These are phyloP conservation scores for Neodidymelliopsis sp. DNA, from an alignment of 2,329 filamentous ascomycete species.

Conservation along the genomic window DNA sequence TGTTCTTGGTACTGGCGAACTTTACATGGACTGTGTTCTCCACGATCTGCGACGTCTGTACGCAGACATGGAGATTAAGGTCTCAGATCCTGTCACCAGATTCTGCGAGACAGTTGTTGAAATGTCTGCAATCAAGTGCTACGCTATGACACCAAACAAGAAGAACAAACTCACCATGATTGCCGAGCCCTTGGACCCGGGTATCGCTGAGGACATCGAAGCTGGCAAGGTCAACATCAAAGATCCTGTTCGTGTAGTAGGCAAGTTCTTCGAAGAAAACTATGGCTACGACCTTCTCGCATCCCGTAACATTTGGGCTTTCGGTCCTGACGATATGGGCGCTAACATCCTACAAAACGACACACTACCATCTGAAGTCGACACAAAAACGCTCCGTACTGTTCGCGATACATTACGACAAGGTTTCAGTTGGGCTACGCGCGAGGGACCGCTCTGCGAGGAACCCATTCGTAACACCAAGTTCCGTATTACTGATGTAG, in stretches of 20 bases:
- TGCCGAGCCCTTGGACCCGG: constrained; percentile 92
- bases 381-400: constrained; percentile 86
- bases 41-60: constrained; percentile 94
- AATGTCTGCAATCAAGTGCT: constrained; percentile 97
- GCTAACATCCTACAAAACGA: constrained; percentile 98
- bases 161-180: constrained; percentile 99
- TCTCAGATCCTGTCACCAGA: constrained; percentile 94
- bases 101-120: constrained; percentile 99
- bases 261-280: constrained; percentile 95
- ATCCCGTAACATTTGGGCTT: constrained; percentile 96
- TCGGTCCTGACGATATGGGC: constrained; percentile 92
- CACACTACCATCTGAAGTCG: constrained; percentile 90
- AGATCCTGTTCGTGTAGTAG: constrained; percentile 90
- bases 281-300: constrained; percentile 97
- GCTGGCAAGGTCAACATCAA: constrained; percentile 87
- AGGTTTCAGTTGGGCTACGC: constrained; percentile 94
- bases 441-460: constrained; percentile 96
- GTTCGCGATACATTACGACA: constrained; percentile 94
- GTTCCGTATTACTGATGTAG: constrained; percentile 92
- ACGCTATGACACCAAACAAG: constrained; percentile 97
- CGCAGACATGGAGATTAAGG: constrained; percentile 98
- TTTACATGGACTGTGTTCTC: constrained; percentile 99
- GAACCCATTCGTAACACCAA: constrained; percentile 98
- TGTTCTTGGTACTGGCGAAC: constrained; percentile 90
- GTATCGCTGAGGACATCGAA: constrained; percentile 95